Evolutionary conservation across 2,329 filamentous ascomycete genomes (phyloP), one percentile per base, ranked within the genome.

Genomic region (Epichloe coenophiala): DNA sequence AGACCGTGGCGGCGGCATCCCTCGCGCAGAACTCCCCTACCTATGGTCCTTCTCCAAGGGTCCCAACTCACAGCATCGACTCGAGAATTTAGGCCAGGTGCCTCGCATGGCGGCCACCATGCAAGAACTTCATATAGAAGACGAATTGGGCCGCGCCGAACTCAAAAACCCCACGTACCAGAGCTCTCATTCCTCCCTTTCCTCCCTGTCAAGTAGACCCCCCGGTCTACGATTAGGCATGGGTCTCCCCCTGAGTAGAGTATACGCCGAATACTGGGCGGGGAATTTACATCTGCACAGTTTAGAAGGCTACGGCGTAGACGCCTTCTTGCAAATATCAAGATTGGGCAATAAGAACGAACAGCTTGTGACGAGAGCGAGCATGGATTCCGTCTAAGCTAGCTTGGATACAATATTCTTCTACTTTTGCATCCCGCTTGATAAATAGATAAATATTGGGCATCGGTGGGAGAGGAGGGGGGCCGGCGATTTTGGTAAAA

Each of bases 191-290:
- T 81, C 85, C 11, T 83, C 86, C 2, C 73, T 98, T 41, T 81
- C 85, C 11, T 83, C 86, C 2, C 73, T 98, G 41, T 88, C 88
- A 1, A 86, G 83, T 52, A 77, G 93, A 37, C 88, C 89, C 17
- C 93, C 93, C 0, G 85, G 95, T 62, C 71, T 97, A 54, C 80
- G 88, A 11, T 75, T 98, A 1, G 93, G 93, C 4, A 95, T 98
- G 77, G 93, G 93, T 1, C 68, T 98, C 48, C 93, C 93, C 0
- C 83, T 98, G 69, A 95, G 90, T 60, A 80, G 88, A 54, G 87
- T 97, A 3, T 98, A 97, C 66, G 89, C 91, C 31, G 91, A 97
- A 67, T 97, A 97, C 67, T 98, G 93, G 93, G 93, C 93, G 3
- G 93, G 93, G 23, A 93, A 80, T 59, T 71, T 98, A 8, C 86